Evolutionary conservation across 768 basidiomycete species (phyloP), one percentile per base, ranked within the genome.

Genomic region (Nidularia sp.): DNA sequence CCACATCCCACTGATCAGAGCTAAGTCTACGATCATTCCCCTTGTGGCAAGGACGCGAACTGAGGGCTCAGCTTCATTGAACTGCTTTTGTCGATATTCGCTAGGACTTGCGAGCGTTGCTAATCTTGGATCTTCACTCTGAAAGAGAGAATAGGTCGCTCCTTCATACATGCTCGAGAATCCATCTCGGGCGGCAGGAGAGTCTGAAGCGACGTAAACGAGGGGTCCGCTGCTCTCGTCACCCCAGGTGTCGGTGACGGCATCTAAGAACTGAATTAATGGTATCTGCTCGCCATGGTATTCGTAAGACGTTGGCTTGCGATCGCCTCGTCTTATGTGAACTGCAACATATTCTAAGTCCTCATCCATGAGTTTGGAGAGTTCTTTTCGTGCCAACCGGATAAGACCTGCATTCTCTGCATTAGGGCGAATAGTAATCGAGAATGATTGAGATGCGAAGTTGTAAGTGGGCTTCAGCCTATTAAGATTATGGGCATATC

Each of bases 21-120:
- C 86, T 54, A 87, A 77, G 63, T 89, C 87, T 5, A 88, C 79
- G 45, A 89, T 62, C 73, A 83, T 79, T 1, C 86, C 87, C 46
- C 71, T 73, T 13, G 85, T 87, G 29, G 79, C 72, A n/a, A 59
- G 60, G 12, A 77, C 64, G 51, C 84, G 68, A 45, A 73, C 70
- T 34, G 67, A 67, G 6, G 65, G 52, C n/a, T 65, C 58, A 18
- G 81, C 57, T 41, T 60, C 51, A 47, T 73, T 62, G 55, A 84
- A 88, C 33, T 75, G 66, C 22, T 66, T 62, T 65, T 86, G 86
- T 33, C 72, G 66, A 58, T 88, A 88, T 45, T 76, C 79, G 18
- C 60, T 61, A 18, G 71, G 72, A 56, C 83, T 82, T 15, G 78
- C 80, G 18, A 86, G 59, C 2, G 62, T 66, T 25, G 70, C 69